Base-by-base conservation (phyloP, 2,329 filamentous ascomycete genomes). In the Calcarisporium arbuscula region DNA sequence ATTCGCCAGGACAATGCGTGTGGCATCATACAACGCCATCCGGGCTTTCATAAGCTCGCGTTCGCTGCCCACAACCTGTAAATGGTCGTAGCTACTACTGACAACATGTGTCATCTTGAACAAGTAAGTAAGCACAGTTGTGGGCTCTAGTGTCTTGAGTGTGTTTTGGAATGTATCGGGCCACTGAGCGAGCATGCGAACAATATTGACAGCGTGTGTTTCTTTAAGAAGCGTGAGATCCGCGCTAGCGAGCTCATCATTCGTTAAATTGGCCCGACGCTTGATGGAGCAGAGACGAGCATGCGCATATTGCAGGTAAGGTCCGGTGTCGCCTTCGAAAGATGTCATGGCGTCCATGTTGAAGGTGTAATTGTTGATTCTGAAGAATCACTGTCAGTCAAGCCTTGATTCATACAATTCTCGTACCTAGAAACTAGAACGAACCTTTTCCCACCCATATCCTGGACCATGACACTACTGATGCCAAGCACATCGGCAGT, bases 401-500 rank as follows among this genome's bases (percentile, higher is more conserved):
- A 28, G 10, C 2, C 52, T 16, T 1, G 36, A 49, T 23, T 47
- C 40, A 15, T 32, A 26, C 16, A 23, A 23, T 17, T 21, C 8
- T n/a, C 26, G 11, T 16, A 12, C 22, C 11, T 35, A n/a, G n/a
- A 18, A 28, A 35, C 27, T 28, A 15, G 30, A 26, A 48, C 72
- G 45, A 62, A 82, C 81, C 85, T 77, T 77, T 95, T 96, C 58
- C 90, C 92, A 46, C 77, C 84, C 87, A 96, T 95, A 55, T 96
- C 92, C 62, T 96, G 90, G 15, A 95, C 87, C 88, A 96, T 96
- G 54, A 96, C 90, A 54, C 85, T 83, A 45, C 84, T 89, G 56
- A 96, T 95, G 44, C 90, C 92, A 4, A 96, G 74, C 9, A 77
- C 86, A 64, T 96, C 92, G 41, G 92, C 88, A 8, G 81, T 84